Conservation (phyloP, 1,284 basidiomycete genomes). For the Tylopilus sp. region DNA sequence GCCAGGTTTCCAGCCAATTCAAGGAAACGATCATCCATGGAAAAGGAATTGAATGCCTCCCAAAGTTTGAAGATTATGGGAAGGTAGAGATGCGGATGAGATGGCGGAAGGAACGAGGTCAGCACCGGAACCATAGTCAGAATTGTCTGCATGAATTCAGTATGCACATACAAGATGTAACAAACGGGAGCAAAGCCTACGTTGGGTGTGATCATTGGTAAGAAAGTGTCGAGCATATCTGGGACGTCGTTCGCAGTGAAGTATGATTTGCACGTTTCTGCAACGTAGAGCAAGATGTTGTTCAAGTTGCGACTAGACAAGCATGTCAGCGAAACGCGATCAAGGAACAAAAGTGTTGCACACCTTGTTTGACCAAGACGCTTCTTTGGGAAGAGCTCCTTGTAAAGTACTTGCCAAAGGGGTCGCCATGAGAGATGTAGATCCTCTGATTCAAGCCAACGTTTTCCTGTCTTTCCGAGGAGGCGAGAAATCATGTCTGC, state of each 20-base stretch:
- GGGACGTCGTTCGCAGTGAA: conserved; percentile 88
- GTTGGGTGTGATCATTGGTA: conserved; percentile 43
- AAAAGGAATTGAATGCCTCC: conserved; percentile 81
- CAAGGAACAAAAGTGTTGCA: conserved; percentile 45
- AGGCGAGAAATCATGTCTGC: conserved; percentile 54
- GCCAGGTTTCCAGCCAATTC: conserved; percentile 77
- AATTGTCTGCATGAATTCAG: conserved; percentile 45
- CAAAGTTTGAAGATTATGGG: conserved; percentile 78
- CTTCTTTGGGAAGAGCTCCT: conserved; percentile 64
- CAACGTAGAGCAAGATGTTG: conserved; percentile 57
- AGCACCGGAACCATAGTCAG: conserved; percentile 70
- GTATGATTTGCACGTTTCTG: conserved; percentile 81
- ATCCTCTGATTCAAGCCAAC: conserved; percentile 54
- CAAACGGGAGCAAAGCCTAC: conserved; percentile 17
- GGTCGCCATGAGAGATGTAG: conserved; percentile 63
- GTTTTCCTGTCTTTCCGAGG: conserved; percentile 41
- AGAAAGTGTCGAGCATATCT: conserved; percentile 84
- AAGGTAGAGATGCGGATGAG: conserved; percentile 67
- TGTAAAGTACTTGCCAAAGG: conserved; percentile 58
- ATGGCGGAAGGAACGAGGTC: conserved; percentile 75
- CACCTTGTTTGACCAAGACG: conserved; percentile 36
- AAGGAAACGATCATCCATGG: conserved; percentile 83
- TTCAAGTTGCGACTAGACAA: conserved; percentile 30
- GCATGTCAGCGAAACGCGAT: conserved; percentile 9
- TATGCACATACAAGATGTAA: not conserved